phyloP scores from a whole-genome alignment of 1,139 yeast species.

The Spencermartinsiella ligniputridi region DNA sequence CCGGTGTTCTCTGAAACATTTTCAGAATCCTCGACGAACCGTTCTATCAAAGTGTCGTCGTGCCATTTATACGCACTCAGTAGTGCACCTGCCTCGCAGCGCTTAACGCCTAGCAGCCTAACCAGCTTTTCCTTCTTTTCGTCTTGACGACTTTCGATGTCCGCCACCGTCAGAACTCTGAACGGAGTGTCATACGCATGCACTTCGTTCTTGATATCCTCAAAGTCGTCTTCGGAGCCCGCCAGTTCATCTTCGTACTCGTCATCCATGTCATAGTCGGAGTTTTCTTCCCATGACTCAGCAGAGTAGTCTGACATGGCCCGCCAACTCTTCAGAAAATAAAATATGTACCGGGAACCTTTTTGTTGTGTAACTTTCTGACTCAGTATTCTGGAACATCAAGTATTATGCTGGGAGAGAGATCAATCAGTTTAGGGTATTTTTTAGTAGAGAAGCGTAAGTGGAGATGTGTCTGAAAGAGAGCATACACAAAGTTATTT shows the following conservation, averaged over 20 bases:
- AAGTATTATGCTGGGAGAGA: no score
- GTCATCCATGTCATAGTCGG: constrained; percentile 11
- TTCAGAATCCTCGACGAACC: constrained; percentile 53
- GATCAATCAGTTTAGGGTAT: no score
- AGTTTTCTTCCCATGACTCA: neutral
- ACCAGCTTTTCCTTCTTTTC: constrained; percentile 30
- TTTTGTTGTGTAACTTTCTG: no score
- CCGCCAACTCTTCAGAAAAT: no score
- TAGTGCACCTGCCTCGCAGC: constrained; percentile 46
- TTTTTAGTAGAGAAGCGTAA: no score
- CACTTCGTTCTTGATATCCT: constrained; percentile 17
- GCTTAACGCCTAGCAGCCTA: constrained; percentile 35
- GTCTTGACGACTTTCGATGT: constrained; percentile 27
- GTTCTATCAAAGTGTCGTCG: constrained; percentile 63
- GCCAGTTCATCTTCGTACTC: constrained; percentile 22
- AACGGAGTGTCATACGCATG: constrained; percentile 27
- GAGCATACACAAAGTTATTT: no score
- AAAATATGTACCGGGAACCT: no score
- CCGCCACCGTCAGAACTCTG: constrained; percentile 28
- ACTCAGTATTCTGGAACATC: no score
- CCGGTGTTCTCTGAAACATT: constrained; percentile 49
- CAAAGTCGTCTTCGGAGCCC: constrained; percentile 12
- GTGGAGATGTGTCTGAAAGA: no score
- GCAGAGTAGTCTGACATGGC: neutral
- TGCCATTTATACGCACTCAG: constrained; percentile 69